These are phyloP conservation scores for Coemansia sp. DNA, from an alignment of 192 early-diverging fungal species.

Conservation along the genomic window DNA sequence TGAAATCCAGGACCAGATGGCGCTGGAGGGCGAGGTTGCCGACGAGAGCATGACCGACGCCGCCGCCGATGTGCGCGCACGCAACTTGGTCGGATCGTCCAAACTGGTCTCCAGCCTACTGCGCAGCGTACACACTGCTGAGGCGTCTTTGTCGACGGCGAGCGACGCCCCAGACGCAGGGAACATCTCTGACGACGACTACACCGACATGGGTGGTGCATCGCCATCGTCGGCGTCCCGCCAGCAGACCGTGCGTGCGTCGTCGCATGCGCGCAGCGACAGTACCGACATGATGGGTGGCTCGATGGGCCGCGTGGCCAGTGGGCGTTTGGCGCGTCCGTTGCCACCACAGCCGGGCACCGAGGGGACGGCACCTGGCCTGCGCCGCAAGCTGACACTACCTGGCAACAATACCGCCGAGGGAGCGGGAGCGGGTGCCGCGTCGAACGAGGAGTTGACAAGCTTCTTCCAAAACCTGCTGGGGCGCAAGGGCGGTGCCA, in stretches of 20 bases:
- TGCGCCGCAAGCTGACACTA: conserved; percentile 15
- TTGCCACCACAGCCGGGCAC: not conserved
- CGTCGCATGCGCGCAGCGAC: conserved; percentile 9
- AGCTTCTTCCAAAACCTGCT: conserved; percentile 90
- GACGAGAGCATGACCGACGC: conserved; percentile 5
- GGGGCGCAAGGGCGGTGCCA: conserved; percentile 53
- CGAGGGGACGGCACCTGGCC: not conserved
- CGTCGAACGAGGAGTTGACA: conserved; percentile 75
- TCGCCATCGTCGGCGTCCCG: not conserved
- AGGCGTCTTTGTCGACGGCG: conserved; percentile 40
- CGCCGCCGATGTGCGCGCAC: conserved; percentile 4
- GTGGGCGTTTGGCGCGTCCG: conserved; percentile 5
- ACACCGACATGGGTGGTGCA: conserved; percentile 1
- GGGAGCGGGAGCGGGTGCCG: conserved; percentile 1
- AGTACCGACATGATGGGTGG: conserved; percentile 6
- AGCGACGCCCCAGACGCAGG: no score
- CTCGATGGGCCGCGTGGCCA: conserved; percentile 5
- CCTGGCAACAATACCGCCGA: conserved; percentile 1
- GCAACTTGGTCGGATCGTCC: conserved; percentile 16
- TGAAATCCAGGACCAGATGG: conserved; percentile 58
- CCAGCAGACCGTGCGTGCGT: conserved; percentile 6
- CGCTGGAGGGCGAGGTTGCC: conserved; percentile 52
- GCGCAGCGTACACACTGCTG: conserved; percentile 25
- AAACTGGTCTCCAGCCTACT: conserved; percentile 25
- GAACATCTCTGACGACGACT: conserved; percentile 37